A percentile compares a stretch with the other conserved stretches of the same genome.
phyloP scores from a whole-genome alignment of 2,329 filamentous ascomycete genomes.

The Alternaria triticina region DNA sequence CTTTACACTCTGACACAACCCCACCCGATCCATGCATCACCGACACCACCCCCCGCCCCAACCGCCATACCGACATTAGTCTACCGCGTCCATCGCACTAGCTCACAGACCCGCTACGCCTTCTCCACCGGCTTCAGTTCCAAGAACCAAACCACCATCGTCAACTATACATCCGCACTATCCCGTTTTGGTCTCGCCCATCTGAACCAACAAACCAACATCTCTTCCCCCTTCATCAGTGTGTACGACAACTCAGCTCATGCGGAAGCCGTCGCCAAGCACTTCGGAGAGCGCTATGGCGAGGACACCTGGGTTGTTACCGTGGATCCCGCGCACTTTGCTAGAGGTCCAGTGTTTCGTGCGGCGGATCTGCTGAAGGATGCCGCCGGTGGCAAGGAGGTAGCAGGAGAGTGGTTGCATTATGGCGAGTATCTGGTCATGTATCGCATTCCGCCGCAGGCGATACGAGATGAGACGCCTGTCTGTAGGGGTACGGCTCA shows the following conservation, averaged over 20 bases:
- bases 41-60: conserved; percentile 18
- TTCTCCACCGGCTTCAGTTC: conserved; percentile 40
- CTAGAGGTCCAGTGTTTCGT: conserved; percentile 40
- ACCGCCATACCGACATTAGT: conserved; percentile 33
- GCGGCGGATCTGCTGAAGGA: conserved; percentile 37
- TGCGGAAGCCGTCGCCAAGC: conserved; percentile 34
- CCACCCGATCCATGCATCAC: background rate
- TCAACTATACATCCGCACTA: conserved; percentile 30
- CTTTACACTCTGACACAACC: conserved; percentile 11
- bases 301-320: conserved; percentile 36
- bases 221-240: conserved; percentile 43
- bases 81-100: conserved; percentile 39
- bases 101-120: conserved; percentile 39
- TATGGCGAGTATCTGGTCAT: conserved; percentile 44
- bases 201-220: conserved; percentile 42
- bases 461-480: conserved; percentile 38
- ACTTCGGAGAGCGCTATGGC: conserved; percentile 24
- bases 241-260: conserved; percentile 38
- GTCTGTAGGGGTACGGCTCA: conserved; percentile 25
- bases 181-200: conserved; percentile 39
- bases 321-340: conserved; percentile 40
- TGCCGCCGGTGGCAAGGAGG: conserved; percentile 1
- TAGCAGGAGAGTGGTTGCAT: conserved; percentile 32
- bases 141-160: conserved; percentile 46
- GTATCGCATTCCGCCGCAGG: conserved; percentile 44